Base-by-base conservation (phyloP, 2,329 filamentous ascomycete genomes). In the Neofusicoccum sp. region DNA sequence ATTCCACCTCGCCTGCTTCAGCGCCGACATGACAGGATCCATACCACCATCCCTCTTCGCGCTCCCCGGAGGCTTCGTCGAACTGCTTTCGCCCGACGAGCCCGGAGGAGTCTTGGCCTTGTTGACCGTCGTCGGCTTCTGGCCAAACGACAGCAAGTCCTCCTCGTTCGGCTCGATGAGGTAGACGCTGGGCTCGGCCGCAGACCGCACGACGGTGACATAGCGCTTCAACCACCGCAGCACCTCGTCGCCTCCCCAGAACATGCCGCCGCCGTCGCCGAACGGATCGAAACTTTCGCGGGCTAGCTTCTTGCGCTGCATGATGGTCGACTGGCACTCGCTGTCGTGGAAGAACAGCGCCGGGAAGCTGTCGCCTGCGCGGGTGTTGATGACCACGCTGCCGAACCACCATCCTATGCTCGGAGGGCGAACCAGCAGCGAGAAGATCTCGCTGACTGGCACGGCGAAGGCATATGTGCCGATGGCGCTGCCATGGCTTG, bases 331-430 rank as follows among this genome's bases (percentile, higher is more conserved):
- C 77, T 97, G 91, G 72, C 95, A 99, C 79, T 99, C 95, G 66
- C 88, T 93, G 72, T 99, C 95, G 75, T 99, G 95, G 79, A 99
- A 99, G 79, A 99, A 99, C 1, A 99, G 81, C 0, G 95, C 93
- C 0, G 95, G 95, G 69, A 98, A 97, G 74, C 91, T 95, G 74
- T 98, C 93, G 3, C 96, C 96, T 0, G 90, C 88, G 11, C 91
- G 84, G 1, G 91, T 92, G 74, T 99, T 99, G 79, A 99, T 92
- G 63, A 99, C 89, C 33, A 99, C 79, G 66, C 93, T 97, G 37
- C 95, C 95, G 75, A 96, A 97, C 95, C 95, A 99, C 96, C 95
- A 99, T 14, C 95, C 96, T 6, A 97, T 79, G 74, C 92, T 97
- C 4, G 95, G 96, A 3, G 94, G 94, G 1, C 95, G 87, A 43